Evolutionary conservation across 192 early-diverging fungal genomes (phyloP).

Genomic region (Allomyces macrogynus): DNA sequence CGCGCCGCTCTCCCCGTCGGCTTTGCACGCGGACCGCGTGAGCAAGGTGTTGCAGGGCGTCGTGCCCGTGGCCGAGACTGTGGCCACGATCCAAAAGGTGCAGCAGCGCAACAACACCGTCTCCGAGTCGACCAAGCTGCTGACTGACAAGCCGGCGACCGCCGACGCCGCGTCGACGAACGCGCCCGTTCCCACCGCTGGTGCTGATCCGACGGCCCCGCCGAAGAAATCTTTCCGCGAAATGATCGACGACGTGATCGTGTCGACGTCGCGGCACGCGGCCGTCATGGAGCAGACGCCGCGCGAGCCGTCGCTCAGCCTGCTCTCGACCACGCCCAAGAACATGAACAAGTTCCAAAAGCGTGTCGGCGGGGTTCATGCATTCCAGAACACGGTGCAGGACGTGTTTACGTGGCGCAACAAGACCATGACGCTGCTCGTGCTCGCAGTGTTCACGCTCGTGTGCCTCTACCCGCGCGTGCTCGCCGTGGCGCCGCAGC

Average conservation of each 20-base stretch:
- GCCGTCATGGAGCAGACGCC: background rate
- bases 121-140: background rate
- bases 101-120: background rate
- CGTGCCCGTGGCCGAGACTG: background rate
- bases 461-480: conserved; percentile 16
- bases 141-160: background rate
- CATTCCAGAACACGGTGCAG: conserved; percentile 13
- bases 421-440: conserved; percentile 9
- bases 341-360: conserved; percentile 22
- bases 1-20: background rate
- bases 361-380: conserved; percentile 22
- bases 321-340: conserved; percentile 28
- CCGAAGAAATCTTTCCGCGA: background rate
- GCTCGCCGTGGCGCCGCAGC: conserved; percentile 15
- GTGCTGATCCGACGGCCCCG: background rate
- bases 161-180: background rate
- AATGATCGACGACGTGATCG: background rate
- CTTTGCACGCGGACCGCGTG: background rate
- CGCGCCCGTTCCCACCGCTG: background rate
- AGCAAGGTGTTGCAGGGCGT: background rate
- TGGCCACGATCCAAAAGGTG: background rate
- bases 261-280: background rate
- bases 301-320: conserved; percentile 12
- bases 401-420: conserved; percentile 27
- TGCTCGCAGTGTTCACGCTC: background rate